These are phyloP conservation scores for Acanthamoeba rhysodes DNA, from an alignment of 208 protist species.

Conservation along the genomic window DNA sequence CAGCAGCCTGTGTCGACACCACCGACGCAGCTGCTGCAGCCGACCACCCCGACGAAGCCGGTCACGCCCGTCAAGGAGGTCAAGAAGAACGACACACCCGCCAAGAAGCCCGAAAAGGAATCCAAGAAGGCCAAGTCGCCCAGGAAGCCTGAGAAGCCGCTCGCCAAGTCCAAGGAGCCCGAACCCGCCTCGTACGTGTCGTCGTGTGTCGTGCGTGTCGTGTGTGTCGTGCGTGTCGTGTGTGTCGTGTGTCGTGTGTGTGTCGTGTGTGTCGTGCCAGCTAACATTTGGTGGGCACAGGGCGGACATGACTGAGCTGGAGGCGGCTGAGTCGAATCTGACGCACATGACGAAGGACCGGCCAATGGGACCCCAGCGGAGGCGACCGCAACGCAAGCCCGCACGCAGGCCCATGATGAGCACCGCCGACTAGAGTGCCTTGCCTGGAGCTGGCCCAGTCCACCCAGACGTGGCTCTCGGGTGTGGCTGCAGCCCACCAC, in stretches of 20 bases:
- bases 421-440: background rate
- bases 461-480: no score
- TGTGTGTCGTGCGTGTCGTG: no score
- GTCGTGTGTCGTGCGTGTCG: background rate
- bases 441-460: no score
- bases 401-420: conserved; percentile 72
- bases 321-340: conserved; percentile 17
- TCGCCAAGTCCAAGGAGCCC: conserved; percentile 1
- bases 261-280: no score
- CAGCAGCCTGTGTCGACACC: background rate
- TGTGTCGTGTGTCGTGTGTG: no score
- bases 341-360: conserved; percentile 70
- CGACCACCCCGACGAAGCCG: background rate
- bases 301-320: background rate
- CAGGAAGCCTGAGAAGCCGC: no score
- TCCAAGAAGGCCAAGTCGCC: no score
- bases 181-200: background rate
- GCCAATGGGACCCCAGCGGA: conserved; percentile 65
- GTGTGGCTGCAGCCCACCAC: no score
- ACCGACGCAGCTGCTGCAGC: background rate
- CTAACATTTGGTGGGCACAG: no score
- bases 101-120: no score
- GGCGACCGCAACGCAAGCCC: conserved; percentile 56
- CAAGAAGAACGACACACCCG: no score
- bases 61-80: no score